Conservation (phyloP, 176 grass and related monocot genomes). For the Triticum dicoccoides region DNA sequence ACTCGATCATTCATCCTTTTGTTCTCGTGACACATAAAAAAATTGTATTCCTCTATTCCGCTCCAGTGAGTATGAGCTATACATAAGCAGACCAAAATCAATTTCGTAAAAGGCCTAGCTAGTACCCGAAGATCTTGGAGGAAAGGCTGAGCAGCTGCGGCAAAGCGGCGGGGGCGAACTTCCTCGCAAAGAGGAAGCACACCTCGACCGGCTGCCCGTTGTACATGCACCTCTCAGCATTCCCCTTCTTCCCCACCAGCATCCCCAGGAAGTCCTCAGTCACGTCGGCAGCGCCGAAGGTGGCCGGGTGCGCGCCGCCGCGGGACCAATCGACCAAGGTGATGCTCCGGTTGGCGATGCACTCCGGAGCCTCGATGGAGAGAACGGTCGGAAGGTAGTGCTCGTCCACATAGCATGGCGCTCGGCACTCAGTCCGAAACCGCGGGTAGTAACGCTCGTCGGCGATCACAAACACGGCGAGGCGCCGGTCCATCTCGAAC, state of each 20-base stretch:
- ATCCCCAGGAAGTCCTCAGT: conserved; percentile 26
- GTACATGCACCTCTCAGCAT: conserved; percentile 31
- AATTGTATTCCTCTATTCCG: not conserved
- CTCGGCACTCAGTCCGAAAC: conserved; percentile 38
- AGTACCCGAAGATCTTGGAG: conserved; percentile 31
- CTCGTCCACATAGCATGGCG: conserved; percentile 62
- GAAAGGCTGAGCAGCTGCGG: conserved; percentile 41
- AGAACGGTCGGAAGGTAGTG: conserved; percentile 77
- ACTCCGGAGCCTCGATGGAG: not conserved
- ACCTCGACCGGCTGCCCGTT: conserved; percentile 31
- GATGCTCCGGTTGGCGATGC: conserved; percentile 44
- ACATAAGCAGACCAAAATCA: not conserved
- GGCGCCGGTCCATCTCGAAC: conserved; percentile 46
- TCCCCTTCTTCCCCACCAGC: not conserved
- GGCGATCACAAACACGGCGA: conserved; percentile 43
- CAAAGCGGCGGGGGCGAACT: conserved; percentile 52
- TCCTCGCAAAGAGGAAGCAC: conserved; percentile 68
- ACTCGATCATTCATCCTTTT: no score
- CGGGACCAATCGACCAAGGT: conserved; percentile 79
- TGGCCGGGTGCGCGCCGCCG: conserved; percentile 66
- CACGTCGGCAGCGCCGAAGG: conserved; percentile 43
- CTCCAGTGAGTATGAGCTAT: not conserved
- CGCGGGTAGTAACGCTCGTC: conserved; percentile 56
- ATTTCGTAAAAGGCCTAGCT: not conserved
- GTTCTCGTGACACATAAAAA: not conserved